Conservation (phyloP, 1,284 basidiomycete genomes). For the Salmacisia buchloeana region DNA sequence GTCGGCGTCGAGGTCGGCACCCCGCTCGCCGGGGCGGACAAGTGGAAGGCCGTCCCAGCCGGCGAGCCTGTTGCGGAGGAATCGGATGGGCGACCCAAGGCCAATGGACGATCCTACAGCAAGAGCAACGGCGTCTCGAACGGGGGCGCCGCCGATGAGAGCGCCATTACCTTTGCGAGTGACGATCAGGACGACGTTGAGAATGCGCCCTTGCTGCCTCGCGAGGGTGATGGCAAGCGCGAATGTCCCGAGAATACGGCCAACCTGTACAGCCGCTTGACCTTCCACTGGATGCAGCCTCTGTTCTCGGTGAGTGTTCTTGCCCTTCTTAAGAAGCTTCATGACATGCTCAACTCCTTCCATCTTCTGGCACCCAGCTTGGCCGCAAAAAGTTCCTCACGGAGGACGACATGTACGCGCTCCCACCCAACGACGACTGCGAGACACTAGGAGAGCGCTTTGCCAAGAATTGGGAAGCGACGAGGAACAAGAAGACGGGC, state of each 20-base stretch:
- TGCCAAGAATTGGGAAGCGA: constrained; percentile 52
- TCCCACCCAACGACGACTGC: constrained; percentile 62
- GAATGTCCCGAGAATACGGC: constrained; percentile 74
- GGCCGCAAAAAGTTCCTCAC: constrained; percentile 48
- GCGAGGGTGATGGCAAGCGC: constrained; percentile 51
- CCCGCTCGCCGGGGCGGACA: neutral
- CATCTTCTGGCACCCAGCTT: constrained; percentile 11
- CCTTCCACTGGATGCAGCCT: constrained; percentile 72
- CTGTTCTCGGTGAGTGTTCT: constrained; percentile 56
- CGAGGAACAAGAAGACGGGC: constrained; percentile 9
- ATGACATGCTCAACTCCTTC: constrained; percentile 48
- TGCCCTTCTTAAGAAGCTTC: constrained; percentile 21
- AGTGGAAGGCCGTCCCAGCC: neutral
- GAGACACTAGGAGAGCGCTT: constrained; percentile 65
- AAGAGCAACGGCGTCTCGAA: constrained; percentile 10
- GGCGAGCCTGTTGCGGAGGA: neutral
- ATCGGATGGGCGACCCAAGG: neutral
- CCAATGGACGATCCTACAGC: neutral
- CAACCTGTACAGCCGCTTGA: constrained; percentile 67
- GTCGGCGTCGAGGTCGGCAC: constrained; percentile 35
- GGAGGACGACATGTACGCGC: constrained; percentile 51
- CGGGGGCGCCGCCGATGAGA: constrained; percentile 6
- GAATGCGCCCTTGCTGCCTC: constrained; percentile 9
- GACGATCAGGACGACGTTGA: constrained; percentile 16
- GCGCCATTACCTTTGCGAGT: constrained; percentile 26